These are phyloP conservation scores for Chaetomiaceae sp. DNA, from an alignment of 2,329 filamentous ascomycete species.

Conservation along the genomic window DNA sequence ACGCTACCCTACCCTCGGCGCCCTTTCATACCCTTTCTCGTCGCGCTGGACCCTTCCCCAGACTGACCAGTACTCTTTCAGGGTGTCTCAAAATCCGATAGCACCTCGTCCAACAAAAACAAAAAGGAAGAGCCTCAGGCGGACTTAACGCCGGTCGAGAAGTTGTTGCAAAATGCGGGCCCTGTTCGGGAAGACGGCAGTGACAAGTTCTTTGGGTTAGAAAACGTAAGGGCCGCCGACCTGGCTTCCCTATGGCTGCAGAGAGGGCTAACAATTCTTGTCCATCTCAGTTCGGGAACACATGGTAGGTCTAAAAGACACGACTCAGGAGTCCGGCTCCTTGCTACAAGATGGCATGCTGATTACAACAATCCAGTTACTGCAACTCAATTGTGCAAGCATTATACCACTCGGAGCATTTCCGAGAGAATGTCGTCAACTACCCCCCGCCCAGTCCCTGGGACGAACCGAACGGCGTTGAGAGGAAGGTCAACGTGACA, in stretches of 20 bases:
- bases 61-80: conserved; percentile 30
- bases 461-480: conserved; percentile 60
- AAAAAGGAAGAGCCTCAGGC: conserved; percentile 55
- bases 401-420: conserved; percentile 90
- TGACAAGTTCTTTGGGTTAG: conserved; percentile 97
- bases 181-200: conserved; percentile 81
- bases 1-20: not conserved
- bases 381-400: conserved; percentile 98
- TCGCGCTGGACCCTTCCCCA: conserved; percentile 1
- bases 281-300: conserved; percentile 78
- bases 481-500: conserved; percentile 54
- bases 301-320: conserved; percentile 65
- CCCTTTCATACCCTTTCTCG: conserved; percentile 5
- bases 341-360: not conserved
- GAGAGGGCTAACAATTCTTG: conserved; percentile 33
- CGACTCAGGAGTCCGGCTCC: not conserved
- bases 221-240: conserved; percentile 68
- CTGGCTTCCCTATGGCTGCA: not conserved
- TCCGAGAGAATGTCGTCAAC: conserved; percentile 89
- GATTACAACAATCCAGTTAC: conserved; percentile 57
- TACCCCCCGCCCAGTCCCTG: conserved; percentile 72
- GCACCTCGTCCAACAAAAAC: conserved; percentile 36
- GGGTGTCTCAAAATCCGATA: conserved; percentile 41
- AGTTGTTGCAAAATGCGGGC: conserved; percentile 77
- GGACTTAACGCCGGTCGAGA: conserved; percentile 60